These are phyloP conservation scores for Stromatinia cepivora DNA, from an alignment of 2,329 filamentous ascomycete species.

Conservation along the genomic window DNA sequence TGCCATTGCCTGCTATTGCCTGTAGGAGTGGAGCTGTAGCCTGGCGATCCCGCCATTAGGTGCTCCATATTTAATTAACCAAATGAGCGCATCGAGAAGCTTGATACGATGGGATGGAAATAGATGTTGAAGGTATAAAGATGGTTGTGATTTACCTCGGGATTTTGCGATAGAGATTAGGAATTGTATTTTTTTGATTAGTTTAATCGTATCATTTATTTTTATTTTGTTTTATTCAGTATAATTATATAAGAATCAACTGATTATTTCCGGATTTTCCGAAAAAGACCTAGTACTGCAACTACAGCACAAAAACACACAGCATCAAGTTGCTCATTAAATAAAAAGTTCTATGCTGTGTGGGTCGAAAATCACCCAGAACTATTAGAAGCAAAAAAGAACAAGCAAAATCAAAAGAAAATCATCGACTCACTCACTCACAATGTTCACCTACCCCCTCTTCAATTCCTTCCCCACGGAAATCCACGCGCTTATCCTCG, in stretches of 20 bases:
- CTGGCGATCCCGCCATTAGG: not conserved
- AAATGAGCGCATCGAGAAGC: not conserved
- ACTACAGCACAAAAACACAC: too few relatives aligned
- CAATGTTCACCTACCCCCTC: not conserved
- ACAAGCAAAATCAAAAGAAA: not conserved
- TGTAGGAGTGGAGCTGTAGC: not conserved
- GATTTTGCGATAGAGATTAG: not conserved
- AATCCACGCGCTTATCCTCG: slow-evolving; percentile 34
- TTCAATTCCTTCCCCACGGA: slow-evolving; percentile 32
- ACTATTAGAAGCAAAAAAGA: not conserved
- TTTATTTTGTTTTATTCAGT: too few relatives aligned
- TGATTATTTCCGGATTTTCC: too few relatives aligned
- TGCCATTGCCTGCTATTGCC: not conserved
- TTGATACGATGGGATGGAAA: not conserved
- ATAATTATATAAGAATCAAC: too few relatives aligned
- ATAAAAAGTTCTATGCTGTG: not conserved
- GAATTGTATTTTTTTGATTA: not conserved
- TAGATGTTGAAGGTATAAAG: not conserved
- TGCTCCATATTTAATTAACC: too few relatives aligned
- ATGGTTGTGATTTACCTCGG: not conserved
- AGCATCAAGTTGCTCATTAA: not conserved
- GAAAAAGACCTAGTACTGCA: too few relatives aligned
- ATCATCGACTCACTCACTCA: too few relatives aligned
- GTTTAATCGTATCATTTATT: not conserved
- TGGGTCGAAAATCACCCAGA: not conserved